Percentiles rank a stretch among this genome's conserved stretches.
Conservation (phyloP, 768 basidiomycete genomes). For the Hypholoma fasciculare region DNA sequence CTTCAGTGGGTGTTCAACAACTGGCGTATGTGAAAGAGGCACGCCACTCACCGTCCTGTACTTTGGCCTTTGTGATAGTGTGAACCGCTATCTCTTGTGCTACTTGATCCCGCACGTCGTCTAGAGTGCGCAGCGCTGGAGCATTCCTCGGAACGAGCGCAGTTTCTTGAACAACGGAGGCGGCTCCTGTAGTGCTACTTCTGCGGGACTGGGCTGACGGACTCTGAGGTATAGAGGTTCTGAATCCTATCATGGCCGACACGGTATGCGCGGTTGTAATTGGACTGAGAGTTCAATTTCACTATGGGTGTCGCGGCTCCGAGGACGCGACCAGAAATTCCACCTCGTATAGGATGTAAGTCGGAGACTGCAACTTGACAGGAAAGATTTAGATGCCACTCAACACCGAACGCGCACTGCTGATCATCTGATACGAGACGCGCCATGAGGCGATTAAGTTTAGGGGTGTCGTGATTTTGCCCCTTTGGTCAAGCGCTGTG, state of each 20-base stretch:
- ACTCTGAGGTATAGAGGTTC: constrained; percentile 10
- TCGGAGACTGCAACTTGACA: neutral
- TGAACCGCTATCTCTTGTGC: constrained; percentile 57
- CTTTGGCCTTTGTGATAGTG: constrained; percentile 48
- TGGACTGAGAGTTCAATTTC: neutral
- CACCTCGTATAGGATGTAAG: no score
- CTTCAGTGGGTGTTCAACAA: constrained; percentile 18
- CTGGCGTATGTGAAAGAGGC: neutral
- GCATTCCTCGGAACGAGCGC: constrained; percentile 17
- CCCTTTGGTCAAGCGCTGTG: no score
- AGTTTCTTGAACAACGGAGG: constrained; percentile 18
- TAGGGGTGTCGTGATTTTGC: no score
- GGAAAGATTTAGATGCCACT: neutral
- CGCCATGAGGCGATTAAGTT: no score
- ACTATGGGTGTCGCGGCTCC: no score
- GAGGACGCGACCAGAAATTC: no score
- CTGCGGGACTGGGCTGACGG: constrained; percentile 6
- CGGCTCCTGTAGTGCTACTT: constrained; percentile 15
- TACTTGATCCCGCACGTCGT: constrained; percentile 60
- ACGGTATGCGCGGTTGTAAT: neutral
- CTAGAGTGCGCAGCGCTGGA: constrained; percentile 47
- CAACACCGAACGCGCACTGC: no score
- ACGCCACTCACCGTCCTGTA: constrained; percentile 38
- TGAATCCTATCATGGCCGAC: constrained; percentile 15
- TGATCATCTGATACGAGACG: no score